phyloP scores from a whole-genome alignment of 108 stramenopile species.

The Parietichytrium sp. region DNA sequence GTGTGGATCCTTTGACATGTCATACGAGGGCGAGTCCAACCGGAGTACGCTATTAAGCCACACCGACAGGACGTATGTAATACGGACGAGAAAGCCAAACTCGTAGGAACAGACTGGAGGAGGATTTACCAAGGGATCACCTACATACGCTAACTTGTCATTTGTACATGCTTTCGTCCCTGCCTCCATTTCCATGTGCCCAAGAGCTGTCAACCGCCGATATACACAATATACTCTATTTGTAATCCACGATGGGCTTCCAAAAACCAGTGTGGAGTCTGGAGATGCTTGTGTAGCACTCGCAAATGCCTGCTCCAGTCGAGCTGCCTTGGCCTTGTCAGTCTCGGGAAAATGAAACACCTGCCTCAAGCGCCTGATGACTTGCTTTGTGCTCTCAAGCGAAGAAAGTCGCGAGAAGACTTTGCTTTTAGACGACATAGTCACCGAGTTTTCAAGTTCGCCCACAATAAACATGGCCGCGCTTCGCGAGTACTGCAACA shows the following conservation, averaged over 20 bases:
- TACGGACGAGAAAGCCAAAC: slow-evolving; percentile 8
- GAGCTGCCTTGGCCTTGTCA: background rate
- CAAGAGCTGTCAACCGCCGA: background rate
- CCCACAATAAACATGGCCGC: background rate
- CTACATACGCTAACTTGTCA: background rate
- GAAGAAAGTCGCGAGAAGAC: too few relatives aligned
- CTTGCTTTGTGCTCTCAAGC: background rate
- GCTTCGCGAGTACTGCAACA: background rate
- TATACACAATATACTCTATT: background rate
- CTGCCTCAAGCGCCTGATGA: background rate
- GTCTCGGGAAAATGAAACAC: slow-evolving; percentile 4
- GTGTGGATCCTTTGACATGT: background rate
- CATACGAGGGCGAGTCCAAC: background rate
- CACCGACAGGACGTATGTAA: background rate
- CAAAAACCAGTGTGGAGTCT: background rate
- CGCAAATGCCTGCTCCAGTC: background rate
- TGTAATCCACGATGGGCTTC: background rate
- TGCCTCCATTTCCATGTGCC: slow-evolving; percentile 17
- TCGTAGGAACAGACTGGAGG: slow-evolving; percentile 20
- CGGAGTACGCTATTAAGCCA: background rate
- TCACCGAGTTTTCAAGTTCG: too few relatives aligned
- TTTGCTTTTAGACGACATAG: too few relatives aligned
- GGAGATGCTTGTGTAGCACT: background rate
- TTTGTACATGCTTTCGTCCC: background rate
- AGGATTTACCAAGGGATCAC: slow-evolving; percentile 23